Conservation (phyloP, 768 basidiomycete species). For the Podaxis pistillaris region DNA sequence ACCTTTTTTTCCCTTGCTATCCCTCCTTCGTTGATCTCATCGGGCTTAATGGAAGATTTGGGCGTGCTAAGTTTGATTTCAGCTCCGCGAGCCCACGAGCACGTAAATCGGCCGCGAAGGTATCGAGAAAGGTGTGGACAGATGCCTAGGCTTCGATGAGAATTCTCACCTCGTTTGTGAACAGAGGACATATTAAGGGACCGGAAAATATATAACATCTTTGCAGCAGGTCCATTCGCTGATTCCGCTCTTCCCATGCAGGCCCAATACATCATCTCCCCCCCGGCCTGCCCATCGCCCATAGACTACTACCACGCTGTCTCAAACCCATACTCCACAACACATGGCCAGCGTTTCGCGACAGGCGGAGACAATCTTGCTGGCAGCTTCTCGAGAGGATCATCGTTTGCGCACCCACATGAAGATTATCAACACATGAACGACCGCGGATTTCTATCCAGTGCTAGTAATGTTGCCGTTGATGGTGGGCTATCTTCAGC, state of each 20-base stretch:
- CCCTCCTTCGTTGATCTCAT: conserved; percentile 27
- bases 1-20: conserved; percentile 5
- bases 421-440: conserved; percentile 41
- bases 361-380: conserved; percentile 32
- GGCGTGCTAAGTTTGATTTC: conserved; percentile 32
- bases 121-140: conserved; percentile 38
- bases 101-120: conserved; percentile 43
- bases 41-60: conserved; percentile 32
- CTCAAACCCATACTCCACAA: conserved; percentile 20
- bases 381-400: conserved; percentile 50
- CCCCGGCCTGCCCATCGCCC: conserved; percentile 26
- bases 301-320: conserved; percentile 26
- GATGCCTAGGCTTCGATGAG: conserved; percentile 39
- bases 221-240: conserved; percentile 28
- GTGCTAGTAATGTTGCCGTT: background rate
- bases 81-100: conserved; percentile 37
- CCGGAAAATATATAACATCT: conserved; percentile 46
- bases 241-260: conserved; percentile 33
- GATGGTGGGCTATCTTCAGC: conserved; percentile 12
- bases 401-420: conserved; percentile 44
- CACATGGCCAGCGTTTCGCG: conserved; percentile 30
- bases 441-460: conserved; percentile 36
- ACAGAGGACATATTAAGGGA: conserved; percentile 38
- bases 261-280: conserved; percentile 29
- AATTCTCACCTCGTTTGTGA: conserved; percentile 42